A percentile compares a stretch with the other conserved stretches of the same genome.
Conservation (phyloP, 768 basidiomycete genomes). For the Kwoniella bestiolae region DNA sequence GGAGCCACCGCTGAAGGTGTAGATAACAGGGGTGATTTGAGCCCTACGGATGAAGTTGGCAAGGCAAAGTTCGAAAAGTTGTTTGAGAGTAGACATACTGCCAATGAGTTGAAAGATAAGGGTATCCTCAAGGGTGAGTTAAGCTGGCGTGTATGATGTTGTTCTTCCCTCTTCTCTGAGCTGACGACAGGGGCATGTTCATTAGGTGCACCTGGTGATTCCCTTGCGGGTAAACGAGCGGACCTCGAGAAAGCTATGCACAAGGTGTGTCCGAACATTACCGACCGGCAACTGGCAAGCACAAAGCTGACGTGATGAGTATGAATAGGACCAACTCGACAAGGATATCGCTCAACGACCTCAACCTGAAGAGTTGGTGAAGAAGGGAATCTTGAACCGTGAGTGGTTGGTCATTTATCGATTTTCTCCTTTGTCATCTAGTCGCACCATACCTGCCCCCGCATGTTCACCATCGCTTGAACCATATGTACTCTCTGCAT, state of each 20-base stretch:
- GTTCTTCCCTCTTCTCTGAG: background rate
- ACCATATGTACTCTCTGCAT: no score
- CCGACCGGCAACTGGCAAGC: background rate
- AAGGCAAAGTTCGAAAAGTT: slow-evolving; percentile 63
- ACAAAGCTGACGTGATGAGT: slow-evolving; percentile 4
- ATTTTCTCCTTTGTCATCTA: no score
- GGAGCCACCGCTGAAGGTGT: slow-evolving; percentile 26
- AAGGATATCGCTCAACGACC: slow-evolving; percentile 67
- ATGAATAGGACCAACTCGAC: slow-evolving; percentile 67
- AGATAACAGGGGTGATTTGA: slow-evolving; percentile 45
- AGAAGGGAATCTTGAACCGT: slow-evolving; percentile 67
- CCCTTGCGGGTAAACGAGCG: slow-evolving; percentile 67
- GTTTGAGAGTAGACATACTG: slow-evolving; percentile 65
- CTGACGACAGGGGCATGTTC: no score
- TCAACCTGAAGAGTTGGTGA: slow-evolving; percentile 67
- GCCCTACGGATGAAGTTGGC: slow-evolving; percentile 40
- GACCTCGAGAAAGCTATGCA: slow-evolving; percentile 68
- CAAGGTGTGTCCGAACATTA: slow-evolving; percentile 60
- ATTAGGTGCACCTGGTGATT: slow-evolving; percentile 67
- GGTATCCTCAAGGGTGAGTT: slow-evolving; percentile 71
- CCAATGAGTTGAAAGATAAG: slow-evolving; percentile 67
- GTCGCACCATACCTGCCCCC: background rate
- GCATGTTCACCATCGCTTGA: background rate
- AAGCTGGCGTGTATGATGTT: background rate
- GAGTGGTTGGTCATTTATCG: slow-evolving; percentile 26